Base-by-base conservation (phyloP, 345 rosid genomes). In the Salix udensis region DNA sequence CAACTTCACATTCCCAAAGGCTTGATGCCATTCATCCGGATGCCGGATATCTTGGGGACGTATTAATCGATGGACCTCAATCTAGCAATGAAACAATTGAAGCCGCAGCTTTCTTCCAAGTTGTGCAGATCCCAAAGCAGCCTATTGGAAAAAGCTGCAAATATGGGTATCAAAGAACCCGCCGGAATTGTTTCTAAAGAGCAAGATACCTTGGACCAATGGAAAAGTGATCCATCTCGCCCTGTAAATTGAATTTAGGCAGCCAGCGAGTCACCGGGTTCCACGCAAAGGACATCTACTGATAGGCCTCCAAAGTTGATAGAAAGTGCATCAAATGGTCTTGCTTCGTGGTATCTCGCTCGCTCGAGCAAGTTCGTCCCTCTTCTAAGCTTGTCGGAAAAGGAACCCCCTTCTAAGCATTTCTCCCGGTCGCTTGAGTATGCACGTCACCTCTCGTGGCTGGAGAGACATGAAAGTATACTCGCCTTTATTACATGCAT, bases 301-400 rank as follows among this genome's bases (percentile, higher is more conserved):
- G 98, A 93, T 68, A 86, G 92, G 85, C 92, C 89, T 72, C 89
- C 87, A 70, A 95, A 90, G 79, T 80, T 84, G 71, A 87, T 84
- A 18, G 98, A 93, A 69, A 84, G 85, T 76, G 76, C 85, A 67
- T 87, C 90, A 61, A 88, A 89, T 82, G 97, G 96, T 66, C 81
- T 85, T 82, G 74, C 90, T 42, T 48, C 84, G 62, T 83, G 23
- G 61, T 15, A 65, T 81, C 82, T 77, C n/a, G n/a, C n/a, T n/a
- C n/a, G 62, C 89, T 74, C 93, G 98, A 93, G 75, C 96, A 90
- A 86, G 98, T 95, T 79, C 91, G 97, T 34, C n/a, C 98, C 98
- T 77, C 88, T 95, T 79, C 93, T 95, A 77, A 95, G 97, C 91
- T 89, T 95, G 87, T 84, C 91, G 90, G 98, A 95, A 69, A 95